Evolutionary conservation across 495 filamentous ascomycete genomes (phyloP), one percentile per base, ranked within the genome.

Genomic region (Penicillium pulvis): DNA sequence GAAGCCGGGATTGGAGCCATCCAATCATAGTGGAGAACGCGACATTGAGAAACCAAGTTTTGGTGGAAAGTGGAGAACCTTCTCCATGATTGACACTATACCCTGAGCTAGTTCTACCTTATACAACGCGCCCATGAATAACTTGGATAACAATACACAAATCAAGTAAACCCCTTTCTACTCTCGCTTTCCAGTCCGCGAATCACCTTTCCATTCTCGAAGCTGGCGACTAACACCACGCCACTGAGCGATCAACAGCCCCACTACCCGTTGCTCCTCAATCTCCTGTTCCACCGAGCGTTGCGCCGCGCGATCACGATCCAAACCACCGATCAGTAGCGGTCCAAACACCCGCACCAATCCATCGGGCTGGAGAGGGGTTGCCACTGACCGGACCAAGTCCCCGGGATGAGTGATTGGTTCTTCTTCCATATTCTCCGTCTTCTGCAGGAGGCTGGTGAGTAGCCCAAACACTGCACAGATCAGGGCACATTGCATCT

Each of bases 401-500:
- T 23, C 60, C 49, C 58, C 66, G 39, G 59, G 30, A 19, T 69
- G 59, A 7, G 48, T 12, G 16, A 4, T 42, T 11, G 35, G 23
- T 35, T 58, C 51, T 50, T 70, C 66, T 10, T 53, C 41, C 45
- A 60, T 51, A 8, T 60, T 54, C 26, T 60, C 55, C 4, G 64
- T 65, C 36, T 71, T 62, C 39, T 72, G 59, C 11, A 75, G 52
- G 36, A 78, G 39, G 2, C 65, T 42, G 6, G 64, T 53, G 50
- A 76, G 68, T 6, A 79, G 61, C 6, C 75, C 77, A 57, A 78
- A 73, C 0, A 77, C 64, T 2, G 69, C 73, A 52, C 77, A 78
- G 55, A 77, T 72, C 19, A 79, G 67, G 30, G 74, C 71, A 24
- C 74, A 62, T 56, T 77, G 70, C 68, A 76, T 68, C 44, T 74